Evolutionary conservation across 371 early-diverging fungal genomes (phyloP).

Genomic region (Cokeromyces recurvatus): DNA sequence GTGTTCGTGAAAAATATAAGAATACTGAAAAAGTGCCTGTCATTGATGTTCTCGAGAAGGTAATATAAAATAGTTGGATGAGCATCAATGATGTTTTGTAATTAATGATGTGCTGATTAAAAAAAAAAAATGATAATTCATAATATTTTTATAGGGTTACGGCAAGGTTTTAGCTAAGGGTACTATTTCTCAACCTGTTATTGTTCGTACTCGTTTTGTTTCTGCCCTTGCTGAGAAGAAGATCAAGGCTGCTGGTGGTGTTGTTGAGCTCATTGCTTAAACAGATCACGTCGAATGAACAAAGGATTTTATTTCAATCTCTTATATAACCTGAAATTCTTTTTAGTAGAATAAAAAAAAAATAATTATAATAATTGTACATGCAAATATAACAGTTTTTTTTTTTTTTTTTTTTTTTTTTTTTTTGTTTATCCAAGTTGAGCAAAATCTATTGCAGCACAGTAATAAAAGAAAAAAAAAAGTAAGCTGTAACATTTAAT

Average conservation of each 20-base stretch:
- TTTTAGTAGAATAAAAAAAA: neutral
- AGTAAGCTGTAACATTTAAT: no score
- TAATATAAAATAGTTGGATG: slow-evolving; percentile 10
- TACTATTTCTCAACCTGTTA: slow-evolving; percentile 89
- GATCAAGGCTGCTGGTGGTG: slow-evolving; percentile 99
- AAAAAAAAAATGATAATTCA: neutral
- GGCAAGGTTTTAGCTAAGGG: slow-evolving; percentile 98
- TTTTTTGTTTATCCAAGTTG: no score
- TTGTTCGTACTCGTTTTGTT: slow-evolving; percentile 97
- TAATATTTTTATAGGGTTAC: slow-evolving; percentile 64
- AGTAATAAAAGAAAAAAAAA: no score
- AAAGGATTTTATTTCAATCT: no score
- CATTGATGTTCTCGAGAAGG: slow-evolving; percentile 82
- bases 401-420: no score
- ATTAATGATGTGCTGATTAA: neutral
- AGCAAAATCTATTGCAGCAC: no score
- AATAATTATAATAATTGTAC: no score
- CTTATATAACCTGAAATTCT: neutral
- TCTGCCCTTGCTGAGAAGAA: slow-evolving; percentile 95
- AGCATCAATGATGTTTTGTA: neutral
- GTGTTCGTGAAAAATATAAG: slow-evolving; percentile 81
- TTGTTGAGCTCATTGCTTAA: slow-evolving; percentile 26
- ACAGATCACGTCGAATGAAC: no score
- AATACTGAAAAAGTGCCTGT: slow-evolving; percentile 92
- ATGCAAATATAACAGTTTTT: no score